phyloP scores from a whole-genome alignment of 179 eudicot genomes.

The Patellifolia procumbens region DNA sequence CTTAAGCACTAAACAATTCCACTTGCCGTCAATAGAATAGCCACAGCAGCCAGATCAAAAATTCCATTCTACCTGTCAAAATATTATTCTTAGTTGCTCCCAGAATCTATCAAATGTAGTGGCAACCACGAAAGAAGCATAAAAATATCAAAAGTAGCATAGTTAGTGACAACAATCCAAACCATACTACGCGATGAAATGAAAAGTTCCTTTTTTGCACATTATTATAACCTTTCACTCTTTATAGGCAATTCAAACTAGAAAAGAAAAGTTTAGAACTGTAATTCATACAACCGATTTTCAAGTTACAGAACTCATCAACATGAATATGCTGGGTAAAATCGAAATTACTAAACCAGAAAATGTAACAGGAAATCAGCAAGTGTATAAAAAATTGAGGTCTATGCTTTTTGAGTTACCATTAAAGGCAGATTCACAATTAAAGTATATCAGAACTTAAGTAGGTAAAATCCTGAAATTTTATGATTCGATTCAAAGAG shows the following conservation, averaged over 20 bases:
- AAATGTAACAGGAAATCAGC: neutral
- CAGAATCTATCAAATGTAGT: neutral
- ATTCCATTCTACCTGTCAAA: conserved; percentile 47
- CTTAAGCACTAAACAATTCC: conserved; percentile 22
- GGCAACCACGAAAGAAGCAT: neutral
- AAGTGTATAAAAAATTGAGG: neutral
- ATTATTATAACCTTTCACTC: neutral
- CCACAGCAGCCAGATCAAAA: conserved; percentile 38
- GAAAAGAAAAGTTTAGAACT: neutral
- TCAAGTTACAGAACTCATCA: neutral
- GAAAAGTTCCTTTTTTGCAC: neutral
- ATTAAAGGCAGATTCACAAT: neutral
- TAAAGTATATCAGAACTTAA: neutral
- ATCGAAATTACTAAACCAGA: neutral
- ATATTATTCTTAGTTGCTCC: neutral
- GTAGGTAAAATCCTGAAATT: neutral
- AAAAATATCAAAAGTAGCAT: neutral
- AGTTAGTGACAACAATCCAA: neutral
- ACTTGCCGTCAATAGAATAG: conserved; percentile 31
- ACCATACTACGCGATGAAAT: neutral
- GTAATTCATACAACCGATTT: neutral
- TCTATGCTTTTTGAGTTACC: neutral
- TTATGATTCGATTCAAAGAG: neutral
- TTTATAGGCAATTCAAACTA: neutral
- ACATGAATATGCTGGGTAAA: conserved; percentile 14